A percentile compares a stretch with the other conserved stretches of the same genome.
These are phyloP conservation scores for Neofusicoccum cordaticola DNA, from an alignment of 2,329 filamentous ascomycete genomes.

Conservation along the genomic window DNA sequence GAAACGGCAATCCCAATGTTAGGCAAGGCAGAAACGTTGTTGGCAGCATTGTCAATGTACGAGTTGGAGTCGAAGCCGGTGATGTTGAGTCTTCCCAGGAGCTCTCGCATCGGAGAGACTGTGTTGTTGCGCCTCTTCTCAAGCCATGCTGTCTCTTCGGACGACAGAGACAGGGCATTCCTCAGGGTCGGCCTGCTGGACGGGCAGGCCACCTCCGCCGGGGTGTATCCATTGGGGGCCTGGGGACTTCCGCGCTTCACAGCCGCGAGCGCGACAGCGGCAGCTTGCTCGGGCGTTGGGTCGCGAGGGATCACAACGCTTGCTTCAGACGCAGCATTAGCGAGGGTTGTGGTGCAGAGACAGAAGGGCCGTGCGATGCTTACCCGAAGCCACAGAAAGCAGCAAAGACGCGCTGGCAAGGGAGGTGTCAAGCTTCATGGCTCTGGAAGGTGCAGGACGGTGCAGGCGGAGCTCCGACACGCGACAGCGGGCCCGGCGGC, in stretches of 20 bases:
- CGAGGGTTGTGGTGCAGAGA: not conserved
- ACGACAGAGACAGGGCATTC: slow-evolving; percentile 59
- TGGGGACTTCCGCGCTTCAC: slow-evolving; percentile 49
- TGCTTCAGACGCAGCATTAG: not conserved
- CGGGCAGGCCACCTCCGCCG: slow-evolving; percentile 67
- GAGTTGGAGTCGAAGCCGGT: slow-evolving; percentile 69
- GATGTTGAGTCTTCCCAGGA: slow-evolving; percentile 71
- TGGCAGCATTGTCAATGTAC: slow-evolving; percentile 63
- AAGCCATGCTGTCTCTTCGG: slow-evolving; percentile 73
- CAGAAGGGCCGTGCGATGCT: not conserved
- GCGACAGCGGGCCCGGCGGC: slow-evolving; percentile 1
- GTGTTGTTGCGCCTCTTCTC: slow-evolving; percentile 68
- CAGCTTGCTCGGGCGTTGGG: slow-evolving; percentile 11
- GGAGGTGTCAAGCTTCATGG: slow-evolving; percentile 13
- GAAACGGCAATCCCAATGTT: slow-evolving; percentile 76
- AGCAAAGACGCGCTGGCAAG: slow-evolving; percentile 3
- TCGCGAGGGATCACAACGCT: slow-evolving; percentile 10
- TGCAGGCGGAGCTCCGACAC: not conserved
- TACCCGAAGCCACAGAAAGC: slow-evolving; percentile 13
- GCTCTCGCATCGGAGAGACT: slow-evolving; percentile 68
- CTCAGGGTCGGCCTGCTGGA: slow-evolving; percentile 66
- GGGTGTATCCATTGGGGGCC: slow-evolving; percentile 69
- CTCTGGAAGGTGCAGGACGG: not conserved
- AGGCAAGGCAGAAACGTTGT: slow-evolving; percentile 58
- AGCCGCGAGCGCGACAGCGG: slow-evolving; percentile 11